Conservation (phyloP, 495 filamentous ascomycete species). For the Tuber magnatum region DNA sequence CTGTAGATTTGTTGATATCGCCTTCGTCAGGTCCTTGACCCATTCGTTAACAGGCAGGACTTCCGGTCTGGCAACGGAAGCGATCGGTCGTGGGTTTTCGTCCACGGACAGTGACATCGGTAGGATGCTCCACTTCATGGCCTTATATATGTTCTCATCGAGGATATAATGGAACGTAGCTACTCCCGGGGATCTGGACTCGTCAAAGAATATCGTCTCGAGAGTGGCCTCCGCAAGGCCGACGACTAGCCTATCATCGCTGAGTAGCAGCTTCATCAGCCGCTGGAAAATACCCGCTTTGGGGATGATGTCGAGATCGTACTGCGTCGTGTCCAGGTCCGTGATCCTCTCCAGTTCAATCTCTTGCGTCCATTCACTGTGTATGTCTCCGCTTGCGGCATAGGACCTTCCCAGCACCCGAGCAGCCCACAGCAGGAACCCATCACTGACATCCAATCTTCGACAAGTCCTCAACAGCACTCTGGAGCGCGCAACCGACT, state of each 20-base stretch:
- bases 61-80: conserved; percentile 26
- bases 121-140: conserved; percentile 27
- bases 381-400: conserved; percentile 62
- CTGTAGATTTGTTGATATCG: conserved; percentile 54
- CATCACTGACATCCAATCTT: conserved; percentile 51
- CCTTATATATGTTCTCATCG: conserved; percentile 28
- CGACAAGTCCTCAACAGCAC: conserved; percentile 69
- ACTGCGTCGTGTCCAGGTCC: conserved; percentile 42
- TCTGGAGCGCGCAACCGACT: conserved; percentile 54
- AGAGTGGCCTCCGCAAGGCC: conserved; percentile 73
- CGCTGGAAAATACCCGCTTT: conserved; percentile 54
- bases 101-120: conserved; percentile 20
- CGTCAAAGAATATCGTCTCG: conserved; percentile 53
- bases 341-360: conserved; percentile 50
- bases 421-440: conserved; percentile 77
- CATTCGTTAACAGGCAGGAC: conserved; percentile 47
- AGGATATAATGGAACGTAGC: conserved; percentile 31
- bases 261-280: conserved; percentile 61
- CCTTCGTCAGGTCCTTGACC: conserved; percentile 57
- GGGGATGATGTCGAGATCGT: conserved; percentile 49
- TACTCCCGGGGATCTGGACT: conserved; percentile 23
- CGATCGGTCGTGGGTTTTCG: conserved; percentile 21
- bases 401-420: conserved; percentile 78
- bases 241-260: conserved; percentile 55
- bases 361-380: conserved; percentile 53